phyloP scores from a whole-genome alignment of 306 rosid genomes.

The Clitoria ternatea region DNA sequence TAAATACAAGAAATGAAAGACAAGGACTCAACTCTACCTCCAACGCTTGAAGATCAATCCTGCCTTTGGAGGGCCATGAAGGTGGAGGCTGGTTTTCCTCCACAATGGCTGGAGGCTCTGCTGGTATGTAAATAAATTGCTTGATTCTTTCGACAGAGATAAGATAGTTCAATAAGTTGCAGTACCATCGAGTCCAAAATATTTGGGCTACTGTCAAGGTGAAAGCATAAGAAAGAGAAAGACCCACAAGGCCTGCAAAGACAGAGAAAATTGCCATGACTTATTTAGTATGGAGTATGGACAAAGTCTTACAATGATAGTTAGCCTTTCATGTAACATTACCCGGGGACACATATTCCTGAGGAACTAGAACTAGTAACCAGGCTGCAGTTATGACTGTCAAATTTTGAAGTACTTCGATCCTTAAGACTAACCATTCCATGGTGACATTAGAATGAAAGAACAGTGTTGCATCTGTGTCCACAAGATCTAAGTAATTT shows the following conservation, averaged over 20 bases:
- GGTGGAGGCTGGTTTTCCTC: slow-evolving; percentile 52
- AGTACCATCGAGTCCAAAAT: slow-evolving; percentile 38
- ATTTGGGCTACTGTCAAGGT: slow-evolving; percentile 35
- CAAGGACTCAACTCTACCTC: too few relatives aligned
- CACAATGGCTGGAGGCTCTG: slow-evolving; percentile 50
- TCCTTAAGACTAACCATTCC: slow-evolving; percentile 59
- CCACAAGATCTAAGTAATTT: slow-evolving; percentile 45
- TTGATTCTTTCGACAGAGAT: slow-evolving; percentile 72
- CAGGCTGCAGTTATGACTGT: slow-evolving; percentile 58
- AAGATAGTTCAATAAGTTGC: slow-evolving; percentile 49
- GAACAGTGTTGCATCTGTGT: slow-evolving; percentile 55
- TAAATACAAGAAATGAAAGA: too few relatives aligned
- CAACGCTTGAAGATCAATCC: slow-evolving; percentile 50
- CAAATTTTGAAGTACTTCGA: slow-evolving; percentile 54
- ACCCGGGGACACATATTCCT: slow-evolving; percentile 55
- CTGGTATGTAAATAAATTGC: slow-evolving; percentile 66
- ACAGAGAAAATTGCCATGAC: neutral
- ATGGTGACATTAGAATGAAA: slow-evolving; percentile 54
- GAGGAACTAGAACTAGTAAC: slow-evolving; percentile 49
- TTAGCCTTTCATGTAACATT: neutral
- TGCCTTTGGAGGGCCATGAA: slow-evolving; percentile 66
- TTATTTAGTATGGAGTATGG: too few relatives aligned
- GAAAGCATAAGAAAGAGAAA: slow-evolving; percentile 65
- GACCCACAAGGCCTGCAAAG: slow-evolving; percentile 63
- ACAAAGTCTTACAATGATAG: too few relatives aligned